Evolutionary conservation across 2,329 filamentous ascomycete genomes (phyloP).

Genomic region (Dendryphion nanum): DNA sequence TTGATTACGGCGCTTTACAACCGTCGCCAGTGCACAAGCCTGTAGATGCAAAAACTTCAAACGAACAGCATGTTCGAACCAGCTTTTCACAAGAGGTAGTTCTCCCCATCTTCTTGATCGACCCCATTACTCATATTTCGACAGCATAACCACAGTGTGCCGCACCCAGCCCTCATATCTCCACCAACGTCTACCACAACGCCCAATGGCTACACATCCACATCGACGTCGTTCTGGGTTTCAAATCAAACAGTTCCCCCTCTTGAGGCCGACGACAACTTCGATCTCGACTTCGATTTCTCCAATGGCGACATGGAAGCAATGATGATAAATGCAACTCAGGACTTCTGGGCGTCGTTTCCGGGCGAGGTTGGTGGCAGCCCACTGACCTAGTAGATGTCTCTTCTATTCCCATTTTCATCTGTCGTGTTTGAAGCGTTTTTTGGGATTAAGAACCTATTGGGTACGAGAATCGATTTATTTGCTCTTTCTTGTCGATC

Average conservation of each 20-base stretch:
- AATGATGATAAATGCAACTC: constrained; percentile 39
- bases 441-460: no score
- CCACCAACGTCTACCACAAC: constrained; percentile 24
- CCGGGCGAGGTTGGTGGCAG: constrained; percentile 39
- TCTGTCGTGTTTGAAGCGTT: no score
- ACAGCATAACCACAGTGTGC: no score
- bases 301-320: constrained; percentile 36
- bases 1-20: constrained; percentile 43
- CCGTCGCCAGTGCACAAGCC: constrained; percentile 39
- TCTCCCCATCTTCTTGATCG: no score
- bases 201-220: constrained; percentile 19
- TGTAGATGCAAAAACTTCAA: constrained; percentile 20
- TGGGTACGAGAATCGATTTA: no score
- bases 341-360: constrained; percentile 41
- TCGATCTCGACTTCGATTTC: constrained; percentile 34
- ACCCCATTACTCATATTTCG: no score
- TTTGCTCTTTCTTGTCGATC: no score
- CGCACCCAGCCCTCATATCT: no score
- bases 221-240: constrained; percentile 26
- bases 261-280: constrained; percentile 31
- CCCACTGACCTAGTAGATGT: neutral
- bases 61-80: constrained; percentile 8
- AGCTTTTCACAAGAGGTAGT: constrained; percentile 12
- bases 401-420: no score
- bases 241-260: constrained; percentile 20